Evolutionary conservation across 495 filamentous ascomycete genomes (phyloP), one percentile per base, ranked within the genome.

Genomic region (Daldinia caldariorum): DNA sequence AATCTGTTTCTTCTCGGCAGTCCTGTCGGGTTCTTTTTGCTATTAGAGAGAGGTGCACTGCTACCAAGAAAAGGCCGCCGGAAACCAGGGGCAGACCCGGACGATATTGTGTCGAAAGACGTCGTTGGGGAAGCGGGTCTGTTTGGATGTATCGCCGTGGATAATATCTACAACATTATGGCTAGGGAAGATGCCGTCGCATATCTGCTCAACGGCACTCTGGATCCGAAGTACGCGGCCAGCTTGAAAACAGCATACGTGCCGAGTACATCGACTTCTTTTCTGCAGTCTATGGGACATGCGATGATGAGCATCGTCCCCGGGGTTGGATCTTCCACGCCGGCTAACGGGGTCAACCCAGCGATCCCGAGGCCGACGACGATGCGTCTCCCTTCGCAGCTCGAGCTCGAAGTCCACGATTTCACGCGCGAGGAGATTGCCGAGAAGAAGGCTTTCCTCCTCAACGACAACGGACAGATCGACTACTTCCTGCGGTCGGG

Each of bases 161-260:
- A 97, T 73, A 99, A 99, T 76, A 85, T 99, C 50, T 99, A 97
- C 84, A 99, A 99, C 76, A 88, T 99, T 67, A 85, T 98, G 74
- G 77, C 82, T 34, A 82, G 81, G 65, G 86, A 86, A 74, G 83
- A 90, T 77, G 78, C 92, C 50, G 95, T 99, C 43, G 91, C 93
- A 14, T 98, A 97, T 79, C 86, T 92, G 18, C 86, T 99, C 63
- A 98, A 97, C 75, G 93, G 94, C 26, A 89, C 93, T 7, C 88
- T 97, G 37, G 95, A 98, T 78, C 85, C 86, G 10, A 84, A 87
- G 53, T 94, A 96, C 66, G 90, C 93, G 12, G 83, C 88, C 22
- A 87, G 89, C 41, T 82, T 99, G 31, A 94, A 91, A 76, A 84
- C 84, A 31, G 92, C 92, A 20, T 86, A 88, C 55, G 89, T 98